A percentile compares a stretch with the other conserved stretches of the same genome.
Conservation (phyloP, 495 filamentous ascomycete species). For the Hypomontagnella submonticulosa region DNA sequence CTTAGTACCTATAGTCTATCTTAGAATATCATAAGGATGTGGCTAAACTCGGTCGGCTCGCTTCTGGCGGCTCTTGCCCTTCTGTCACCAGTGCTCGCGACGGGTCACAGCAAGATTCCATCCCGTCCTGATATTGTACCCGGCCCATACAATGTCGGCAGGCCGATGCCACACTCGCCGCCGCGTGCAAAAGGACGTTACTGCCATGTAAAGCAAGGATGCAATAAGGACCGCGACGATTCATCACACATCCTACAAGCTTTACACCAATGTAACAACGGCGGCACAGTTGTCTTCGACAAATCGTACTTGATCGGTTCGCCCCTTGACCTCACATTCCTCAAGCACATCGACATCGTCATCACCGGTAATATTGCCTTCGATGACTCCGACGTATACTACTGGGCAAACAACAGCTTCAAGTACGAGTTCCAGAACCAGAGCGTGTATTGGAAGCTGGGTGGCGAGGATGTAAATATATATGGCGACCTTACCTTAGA, state of each 20-base stretch:
- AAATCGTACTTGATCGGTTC: slow-evolving; percentile 68
- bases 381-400: slow-evolving; percentile 44
- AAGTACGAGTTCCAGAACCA: slow-evolving; percentile 47
- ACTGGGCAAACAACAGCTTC: slow-evolving; percentile 47
- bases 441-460: slow-evolving; percentile 47
- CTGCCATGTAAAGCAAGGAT: slow-evolving; percentile 32
- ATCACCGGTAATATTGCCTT: slow-evolving; percentile 40
- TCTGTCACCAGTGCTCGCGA: slow-evolving; percentile 8
- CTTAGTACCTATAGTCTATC: not conserved
- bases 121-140: slow-evolving; percentile 33
- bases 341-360: slow-evolving; percentile 70
- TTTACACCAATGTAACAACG: slow-evolving; percentile 71
- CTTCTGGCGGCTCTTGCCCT: slow-evolving; percentile 14
- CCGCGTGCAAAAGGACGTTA: slow-evolving; percentile 28
- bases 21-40: slow-evolving; percentile 13
- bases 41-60: slow-evolving; percentile 8
- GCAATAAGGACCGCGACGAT: slow-evolving; percentile 58
- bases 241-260: slow-evolving; percentile 67
- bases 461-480: slow-evolving; percentile 49
- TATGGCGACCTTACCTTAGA: slow-evolving; percentile 40
- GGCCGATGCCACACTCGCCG: slow-evolving; percentile 24
- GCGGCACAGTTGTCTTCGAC: slow-evolving; percentile 72
- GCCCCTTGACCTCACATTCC: slow-evolving; percentile 71
- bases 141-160: slow-evolving; percentile 23
- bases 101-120: slow-evolving; percentile 19